A percentile compares a stretch with the other conserved stretches of the same genome.
These are phyloP conservation scores for Coniochaeta prunicola DNA, from an alignment of 2,329 filamentous ascomycete genomes.

Conservation along the genomic window DNA sequence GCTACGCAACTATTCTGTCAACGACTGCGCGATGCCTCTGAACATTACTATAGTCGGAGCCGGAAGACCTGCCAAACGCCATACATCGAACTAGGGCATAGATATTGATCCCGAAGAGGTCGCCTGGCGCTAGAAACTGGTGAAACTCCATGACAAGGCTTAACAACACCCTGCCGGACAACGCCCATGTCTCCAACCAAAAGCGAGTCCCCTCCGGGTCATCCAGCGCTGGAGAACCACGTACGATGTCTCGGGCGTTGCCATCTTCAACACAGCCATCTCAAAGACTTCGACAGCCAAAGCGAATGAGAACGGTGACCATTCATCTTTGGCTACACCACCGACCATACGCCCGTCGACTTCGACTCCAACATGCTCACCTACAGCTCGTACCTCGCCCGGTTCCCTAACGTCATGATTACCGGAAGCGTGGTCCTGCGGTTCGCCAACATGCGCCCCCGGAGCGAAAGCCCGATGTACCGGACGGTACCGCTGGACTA, in stretches of 20 bases:
- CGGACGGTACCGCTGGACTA: conserved; percentile 41
- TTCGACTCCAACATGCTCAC: conserved; percentile 38
- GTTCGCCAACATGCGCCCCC: conserved; percentile 37
- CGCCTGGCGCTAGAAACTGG: conserved; percentile 36
- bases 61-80: conserved; percentile 27
- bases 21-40: conserved; percentile 3
- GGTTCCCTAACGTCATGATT: conserved; percentile 41
- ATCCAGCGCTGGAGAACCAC: conserved; percentile 22
- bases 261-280: conserved; percentile 24
- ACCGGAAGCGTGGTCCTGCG: conserved; percentile 33
- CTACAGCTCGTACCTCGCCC: conserved; percentile 34
- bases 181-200: neutral
- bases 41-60: conserved; percentile 24
- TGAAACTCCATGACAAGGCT: conserved; percentile 6
- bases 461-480: conserved; percentile 32
- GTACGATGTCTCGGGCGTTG: conserved; percentile 23
- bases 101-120: conserved; percentile 31
- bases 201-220: neutral
- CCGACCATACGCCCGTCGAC: conserved; percentile 36
- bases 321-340: conserved; percentile 43
- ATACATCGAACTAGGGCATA: conserved; percentile 33
- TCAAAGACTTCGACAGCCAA: conserved; percentile 11
- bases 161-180: neutral
- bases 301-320: conserved; percentile 27
- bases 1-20: neutral